These are phyloP conservation scores for Ophiostoma perfectum DNA, from an alignment of 2,329 filamentous ascomycete genomes.

Conservation along the genomic window DNA sequence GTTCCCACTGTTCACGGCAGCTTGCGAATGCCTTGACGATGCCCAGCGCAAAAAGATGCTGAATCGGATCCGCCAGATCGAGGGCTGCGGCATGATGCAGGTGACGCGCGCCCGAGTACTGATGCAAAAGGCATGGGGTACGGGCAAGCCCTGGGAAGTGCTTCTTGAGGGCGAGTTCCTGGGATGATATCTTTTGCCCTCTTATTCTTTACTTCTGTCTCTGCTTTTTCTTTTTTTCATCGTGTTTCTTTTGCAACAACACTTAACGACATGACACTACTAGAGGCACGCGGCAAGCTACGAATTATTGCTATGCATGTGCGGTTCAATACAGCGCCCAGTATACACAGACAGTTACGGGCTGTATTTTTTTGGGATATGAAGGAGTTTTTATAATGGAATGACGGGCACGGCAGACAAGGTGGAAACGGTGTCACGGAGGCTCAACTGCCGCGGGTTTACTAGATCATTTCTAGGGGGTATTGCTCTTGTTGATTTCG, in stretches of 20 bases:
- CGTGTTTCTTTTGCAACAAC: neutral
- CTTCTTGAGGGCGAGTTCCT: slow-evolving; percentile 64
- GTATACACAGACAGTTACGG: neutral
- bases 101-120: slow-evolving; percentile 58
- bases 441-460: neutral
- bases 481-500: neutral
- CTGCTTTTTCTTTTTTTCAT: neutral
- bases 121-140: slow-evolving; percentile 66
- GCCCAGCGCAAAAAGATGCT: slow-evolving; percentile 56
- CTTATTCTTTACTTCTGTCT: slow-evolving; percentile 12
- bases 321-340: neutral
- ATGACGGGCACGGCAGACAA: neutral
- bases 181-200: slow-evolving; percentile 41
- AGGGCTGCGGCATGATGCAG: slow-evolving; percentile 72
- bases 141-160: slow-evolving; percentile 62
- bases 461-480: too few relatives aligned
- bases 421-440: neutral
- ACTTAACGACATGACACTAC: neutral
- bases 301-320: neutral
- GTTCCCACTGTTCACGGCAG: slow-evolving; percentile 79
- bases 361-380: neutral
- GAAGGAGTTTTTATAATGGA: slow-evolving; percentile 1
- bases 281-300: neutral
- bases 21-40: slow-evolving; percentile 61
- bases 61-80: slow-evolving; percentile 60